Conservation (phyloP, 495 filamentous ascomycete species). For the Neurospora sp. region DNA sequence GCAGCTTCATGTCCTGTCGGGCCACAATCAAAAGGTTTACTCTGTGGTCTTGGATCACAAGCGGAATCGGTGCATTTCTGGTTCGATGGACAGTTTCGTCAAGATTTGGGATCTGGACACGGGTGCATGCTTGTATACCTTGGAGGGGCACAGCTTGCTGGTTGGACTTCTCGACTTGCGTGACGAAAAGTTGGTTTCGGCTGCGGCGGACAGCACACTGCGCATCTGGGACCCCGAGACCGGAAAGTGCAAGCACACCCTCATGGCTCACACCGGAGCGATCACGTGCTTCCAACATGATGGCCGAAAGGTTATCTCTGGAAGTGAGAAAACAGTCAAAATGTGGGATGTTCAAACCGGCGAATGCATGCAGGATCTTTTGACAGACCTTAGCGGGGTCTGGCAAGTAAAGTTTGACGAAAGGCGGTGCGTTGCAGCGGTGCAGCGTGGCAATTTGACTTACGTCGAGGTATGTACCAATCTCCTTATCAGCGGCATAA, state of each 20-base stretch:
- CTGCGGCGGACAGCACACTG: constrained; percentile 89
- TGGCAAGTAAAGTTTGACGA: constrained; percentile 99
- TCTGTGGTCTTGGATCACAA: constrained; percentile 91
- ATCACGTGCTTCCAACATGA: constrained; percentile 99
- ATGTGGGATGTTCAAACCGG: constrained; percentile 96
- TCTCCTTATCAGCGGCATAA: background rate
- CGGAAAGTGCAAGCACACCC: constrained; percentile 77
- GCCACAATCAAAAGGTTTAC: constrained; percentile 91
- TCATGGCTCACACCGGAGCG: constrained; percentile 89
- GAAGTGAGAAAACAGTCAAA: constrained; percentile 90
- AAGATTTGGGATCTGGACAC: constrained; percentile 98
- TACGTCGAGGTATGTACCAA: constrained; percentile 78
- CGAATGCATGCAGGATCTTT: constrained; percentile 84
- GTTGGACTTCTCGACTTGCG: constrained; percentile 85
- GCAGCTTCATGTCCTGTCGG: constrained; percentile 73
- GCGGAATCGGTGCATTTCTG: constrained; percentile 91
- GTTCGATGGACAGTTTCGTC: constrained; percentile 95
- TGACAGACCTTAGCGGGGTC: constrained; percentile 91
- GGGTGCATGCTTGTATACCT: constrained; percentile 72
- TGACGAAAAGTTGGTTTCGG: constrained; percentile 82
- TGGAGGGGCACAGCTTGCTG: constrained; percentile 89
- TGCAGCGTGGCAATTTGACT: constrained; percentile 83
- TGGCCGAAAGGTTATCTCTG: constrained; percentile 90
- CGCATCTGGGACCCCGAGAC: constrained; percentile 96
- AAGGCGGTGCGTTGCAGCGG: constrained; percentile 87